Conservation (phyloP, 352 stramenopile species). For the Phytophthora foliorum region DNA sequence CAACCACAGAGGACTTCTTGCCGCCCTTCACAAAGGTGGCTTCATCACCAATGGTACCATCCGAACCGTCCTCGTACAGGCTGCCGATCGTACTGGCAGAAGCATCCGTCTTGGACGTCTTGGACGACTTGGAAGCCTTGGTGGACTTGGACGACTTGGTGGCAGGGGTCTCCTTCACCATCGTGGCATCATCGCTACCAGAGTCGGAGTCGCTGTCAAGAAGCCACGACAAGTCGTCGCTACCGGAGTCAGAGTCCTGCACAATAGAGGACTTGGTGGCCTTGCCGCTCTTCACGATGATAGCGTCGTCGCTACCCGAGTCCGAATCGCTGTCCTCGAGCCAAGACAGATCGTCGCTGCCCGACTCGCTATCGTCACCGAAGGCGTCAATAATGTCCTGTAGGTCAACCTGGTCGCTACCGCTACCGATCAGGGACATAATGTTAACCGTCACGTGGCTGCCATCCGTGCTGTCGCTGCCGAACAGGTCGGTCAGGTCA, state of each 20-base stretch:
- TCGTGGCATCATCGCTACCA: not conserved
- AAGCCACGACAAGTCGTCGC: constrained; percentile 32
- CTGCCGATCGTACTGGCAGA: not conserved
- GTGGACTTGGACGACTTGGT: constrained; percentile 9
- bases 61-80: constrained; percentile 30
- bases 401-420: constrained; percentile 33
- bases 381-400: constrained; percentile 35
- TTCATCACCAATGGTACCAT: constrained; percentile 25
- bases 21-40: not conserved
- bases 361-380: constrained; percentile 11
- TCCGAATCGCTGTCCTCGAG: constrained; percentile 13
- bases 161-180: constrained; percentile 20
- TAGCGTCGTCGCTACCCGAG: constrained; percentile 15
- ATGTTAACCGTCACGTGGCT: constrained; percentile 30
- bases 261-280: not conserved
- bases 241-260: constrained; percentile 9
- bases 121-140: no score
- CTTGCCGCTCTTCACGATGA: constrained; percentile 7
- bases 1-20: not conserved
- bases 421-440: constrained; percentile 32
- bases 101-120: constrained; percentile 21
- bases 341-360: constrained; percentile 28
- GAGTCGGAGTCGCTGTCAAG: constrained; percentile 18
- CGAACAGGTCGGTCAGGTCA: constrained; percentile 33
- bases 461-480: constrained; percentile 20